Base-by-base conservation (phyloP, 2,329 filamentous ascomycete species). In the Penicillium rolfsii region DNA sequence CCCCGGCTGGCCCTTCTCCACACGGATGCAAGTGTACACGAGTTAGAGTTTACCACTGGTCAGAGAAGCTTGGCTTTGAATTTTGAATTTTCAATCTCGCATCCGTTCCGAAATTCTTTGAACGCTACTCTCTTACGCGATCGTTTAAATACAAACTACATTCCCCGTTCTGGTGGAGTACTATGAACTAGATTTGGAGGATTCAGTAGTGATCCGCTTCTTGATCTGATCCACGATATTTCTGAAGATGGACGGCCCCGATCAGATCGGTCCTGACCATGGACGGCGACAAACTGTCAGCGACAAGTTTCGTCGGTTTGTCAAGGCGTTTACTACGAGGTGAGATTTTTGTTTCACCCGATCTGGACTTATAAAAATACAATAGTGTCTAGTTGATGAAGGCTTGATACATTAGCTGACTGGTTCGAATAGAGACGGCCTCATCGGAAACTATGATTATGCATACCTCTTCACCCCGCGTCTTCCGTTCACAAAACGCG, bases 371-470 rank as follows among this genome's bases (percentile, higher is more conserved):
- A 5, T 22, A 5, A 50, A 22, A 3, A 9, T 19, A 19, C 7
- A 24, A 24, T 26, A 26, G 22, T 45, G 7, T 26, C 11, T 6
- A 5, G 24, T 6, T 16, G 3, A 52, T 5, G 12, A 1, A 14
- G 8, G 22, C 30, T 14, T 22, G 28, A 3, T 36, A 16, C 33
- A 35, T 1, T 22, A n/a, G 8, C 30, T 24, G 16, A 35, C 30
- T 2, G 12, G 3, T 30, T 19, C 8, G 4, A 38, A 36, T 14
- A 87, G 81, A 63, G 84, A 93, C 1, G 93, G 93, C 12, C 83
- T 97, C 28, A 77, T 97, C 58, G 93, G 93, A 64, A 83, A 87
- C 69, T 97, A 97, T 77, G 90, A 97, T 82, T 97, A 97, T 83
- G 90, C 76, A 38, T 95, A 93, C 71, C 87, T 97, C 43, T 96